These are phyloP conservation scores for Cynara cardunculus DNA, from an alignment of 129 eudicot genomes.

Conservation along the genomic window DNA sequence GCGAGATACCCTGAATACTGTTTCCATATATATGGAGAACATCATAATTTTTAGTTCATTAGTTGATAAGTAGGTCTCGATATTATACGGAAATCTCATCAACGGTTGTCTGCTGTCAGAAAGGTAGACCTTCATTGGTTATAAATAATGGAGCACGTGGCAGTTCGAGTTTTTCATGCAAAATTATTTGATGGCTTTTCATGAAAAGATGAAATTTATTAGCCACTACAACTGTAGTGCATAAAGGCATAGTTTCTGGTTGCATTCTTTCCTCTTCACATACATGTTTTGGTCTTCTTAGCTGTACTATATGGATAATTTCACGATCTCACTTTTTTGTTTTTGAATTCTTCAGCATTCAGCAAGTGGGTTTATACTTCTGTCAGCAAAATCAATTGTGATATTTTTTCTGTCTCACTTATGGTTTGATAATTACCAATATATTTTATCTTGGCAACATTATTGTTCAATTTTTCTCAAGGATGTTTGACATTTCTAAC, in stretches of 20 bases:
- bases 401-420: background rate
- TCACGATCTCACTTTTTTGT: background rate
- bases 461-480: background rate
- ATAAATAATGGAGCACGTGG: background rate
- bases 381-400: background rate
- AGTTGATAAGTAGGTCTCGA: background rate
- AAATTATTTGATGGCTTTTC: background rate
- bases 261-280: background rate
- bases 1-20: background rate
- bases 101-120: background rate
- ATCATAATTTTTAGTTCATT: background rate
- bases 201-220: background rate
- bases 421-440: conserved; percentile 5
- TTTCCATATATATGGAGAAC: background rate
- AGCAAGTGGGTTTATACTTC: background rate
- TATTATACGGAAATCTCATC: background rate
- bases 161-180: background rate
- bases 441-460: background rate
- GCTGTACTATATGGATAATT: background rate
- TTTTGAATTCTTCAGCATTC: background rate
- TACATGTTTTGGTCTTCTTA: background rate
- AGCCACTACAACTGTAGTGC: background rate
- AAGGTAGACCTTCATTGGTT: background rate
- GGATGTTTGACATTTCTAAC: background rate
- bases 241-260: background rate